Evolutionary conservation across 805 yeast genomes (phyloP), one percentile per base, ranked within the genome.

Genomic region (Myxozyma monticola): DNA sequence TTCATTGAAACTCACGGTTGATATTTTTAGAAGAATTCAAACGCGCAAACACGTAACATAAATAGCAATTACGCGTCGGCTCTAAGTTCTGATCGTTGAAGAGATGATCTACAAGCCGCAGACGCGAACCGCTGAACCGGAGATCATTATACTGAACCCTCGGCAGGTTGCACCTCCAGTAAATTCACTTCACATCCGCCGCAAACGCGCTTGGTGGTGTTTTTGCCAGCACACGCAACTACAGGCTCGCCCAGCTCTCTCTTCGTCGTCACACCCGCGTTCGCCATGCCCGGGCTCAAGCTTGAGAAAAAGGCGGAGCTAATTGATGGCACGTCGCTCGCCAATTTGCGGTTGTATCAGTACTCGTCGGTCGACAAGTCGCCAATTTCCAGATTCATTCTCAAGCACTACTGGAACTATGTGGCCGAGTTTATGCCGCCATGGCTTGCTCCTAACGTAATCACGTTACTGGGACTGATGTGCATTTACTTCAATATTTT

Each of bases 401-500:
- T 91, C 62, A 88, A 87, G 66, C 87, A 84, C 47, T 91, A 89
- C 75, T 91, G 98, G 98, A 74, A 77, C 49, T 72, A 76, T 60
- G 85, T 88, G 65, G 95, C 86, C 29, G 69, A 74, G 50, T 75
- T 89, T 48, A 88, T 91, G 75, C 99, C 99, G 2, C 58, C 78
- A 53, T 84, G 84, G 79, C 84, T 93, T 85, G 98, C 98, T 1
- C 99, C 99, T 6, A 91, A 91, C 67, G 80, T 86, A 61, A 86
- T 91, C 51, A 91, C 98, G 0, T 71, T 91, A 40, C 72, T 81
- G 14, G 99, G 99, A 0, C 74, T 89, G 48, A 62, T 77, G 17
- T 89, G 87, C 65, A 78, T 90, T 48, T 62, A 85, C 24, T 63
- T 76, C 37, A 84, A 87, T 61, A 72, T 86, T 48, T 44, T 76